Evolutionary conservation across 768 basidiomycete genomes (phyloP).

Genomic region (Trametes villosa): DNA sequence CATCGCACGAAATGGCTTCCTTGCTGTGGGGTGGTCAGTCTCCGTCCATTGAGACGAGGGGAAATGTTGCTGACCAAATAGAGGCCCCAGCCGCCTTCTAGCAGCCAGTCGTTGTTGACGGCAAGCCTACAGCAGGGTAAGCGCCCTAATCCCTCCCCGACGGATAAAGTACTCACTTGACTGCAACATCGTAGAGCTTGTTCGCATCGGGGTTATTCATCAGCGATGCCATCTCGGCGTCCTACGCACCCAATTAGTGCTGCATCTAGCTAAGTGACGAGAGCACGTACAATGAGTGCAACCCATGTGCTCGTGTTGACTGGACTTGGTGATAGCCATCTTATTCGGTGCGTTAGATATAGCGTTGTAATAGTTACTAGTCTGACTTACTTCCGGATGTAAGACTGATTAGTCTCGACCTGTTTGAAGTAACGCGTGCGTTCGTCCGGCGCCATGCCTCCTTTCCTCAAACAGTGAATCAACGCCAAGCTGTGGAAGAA

Average conservation of each 20-base stretch:
- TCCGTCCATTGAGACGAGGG: background rate
- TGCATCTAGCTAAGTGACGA: background rate
- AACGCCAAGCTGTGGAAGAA: conserved; percentile 76
- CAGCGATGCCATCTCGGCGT: conserved; percentile 71
- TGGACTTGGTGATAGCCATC: conserved; percentile 73
- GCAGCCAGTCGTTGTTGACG: conserved; percentile 68
- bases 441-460: conserved; percentile 40
- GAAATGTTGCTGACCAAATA: conserved; percentile 51
- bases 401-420: conserved; percentile 61
- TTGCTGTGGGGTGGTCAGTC: conserved; percentile 48
- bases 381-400: conserved; percentile 55
- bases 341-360: too few relatives aligned
- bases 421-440: conserved; percentile 55
- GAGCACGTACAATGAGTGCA: conserved; percentile 55
- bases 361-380: too few relatives aligned
- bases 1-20: conserved; percentile 69
- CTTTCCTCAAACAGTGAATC: conserved; percentile 59
- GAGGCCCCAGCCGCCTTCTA: conserved; percentile 73
- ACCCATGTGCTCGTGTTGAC: conserved; percentile 73
- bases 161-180: conserved; percentile 48
- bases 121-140: conserved; percentile 49
- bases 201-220: conserved; percentile 59
- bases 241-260: conserved; percentile 42
- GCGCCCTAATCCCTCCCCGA: background rate
- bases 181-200: conserved; percentile 69